Evolutionary conservation across 169 alveolate species (phyloP).

Genomic region (Plasmodium fragile): DNA sequence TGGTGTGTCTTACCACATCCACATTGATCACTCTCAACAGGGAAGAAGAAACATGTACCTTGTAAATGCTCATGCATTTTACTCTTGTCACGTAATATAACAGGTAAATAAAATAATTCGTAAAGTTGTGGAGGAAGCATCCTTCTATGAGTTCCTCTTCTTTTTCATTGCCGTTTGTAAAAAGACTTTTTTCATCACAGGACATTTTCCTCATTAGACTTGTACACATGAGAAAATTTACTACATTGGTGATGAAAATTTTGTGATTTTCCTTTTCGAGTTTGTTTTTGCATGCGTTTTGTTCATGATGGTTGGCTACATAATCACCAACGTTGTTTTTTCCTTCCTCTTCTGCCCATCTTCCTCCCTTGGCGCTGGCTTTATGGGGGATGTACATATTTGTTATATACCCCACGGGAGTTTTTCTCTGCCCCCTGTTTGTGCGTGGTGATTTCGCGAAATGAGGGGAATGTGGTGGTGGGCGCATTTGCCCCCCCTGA

Average conservation of each 20-base stretch:
- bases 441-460: too few relatives aligned
- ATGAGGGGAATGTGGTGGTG: too few relatives aligned
- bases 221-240: neutral
- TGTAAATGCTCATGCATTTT: neutral
- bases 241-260: neutral
- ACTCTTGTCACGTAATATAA: conserved; percentile 2
- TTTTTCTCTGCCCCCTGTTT: too few relatives aligned
- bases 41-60: neutral
- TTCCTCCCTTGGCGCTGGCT: neutral
- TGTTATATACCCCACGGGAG: neutral
- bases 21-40: neutral
- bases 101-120: conserved; percentile 14
- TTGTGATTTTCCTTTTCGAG: neutral
- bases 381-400: neutral
- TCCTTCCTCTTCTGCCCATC: neutral
- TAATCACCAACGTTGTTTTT: too few relatives aligned
- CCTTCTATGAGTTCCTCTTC: conserved; percentile 2
- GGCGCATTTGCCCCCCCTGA: too few relatives aligned
- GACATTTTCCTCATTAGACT: neutral
- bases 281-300: neutral
- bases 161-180: too few relatives aligned
- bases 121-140: neutral
- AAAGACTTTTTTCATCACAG: neutral
- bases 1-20: neutral
- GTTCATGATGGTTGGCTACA: too few relatives aligned